phyloP scores from a whole-genome alignment of 805 yeast genomes.

The Sugiyamaella americana region DNA sequence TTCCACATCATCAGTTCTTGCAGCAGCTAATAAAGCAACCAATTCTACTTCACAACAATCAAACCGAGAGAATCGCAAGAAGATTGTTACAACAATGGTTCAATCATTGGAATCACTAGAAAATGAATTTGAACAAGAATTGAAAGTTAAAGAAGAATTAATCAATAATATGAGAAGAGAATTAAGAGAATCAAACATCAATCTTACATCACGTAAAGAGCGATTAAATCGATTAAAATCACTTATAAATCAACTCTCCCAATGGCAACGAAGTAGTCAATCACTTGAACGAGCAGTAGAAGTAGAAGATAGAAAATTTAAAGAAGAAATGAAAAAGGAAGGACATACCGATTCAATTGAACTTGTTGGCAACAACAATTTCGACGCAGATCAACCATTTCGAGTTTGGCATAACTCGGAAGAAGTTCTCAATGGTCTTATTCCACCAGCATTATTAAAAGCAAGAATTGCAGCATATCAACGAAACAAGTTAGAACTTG shows the following conservation, averaged over 20 bases:
- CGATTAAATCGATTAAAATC: slow-evolving; percentile 49
- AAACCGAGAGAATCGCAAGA: slow-evolving; percentile 31
- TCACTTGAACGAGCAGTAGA: slow-evolving; percentile 58
- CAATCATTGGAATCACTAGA: slow-evolving; percentile 48
- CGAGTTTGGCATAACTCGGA: slow-evolving; percentile 39
- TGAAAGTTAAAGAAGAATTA: slow-evolving; percentile 45
- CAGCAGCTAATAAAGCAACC: background rate
- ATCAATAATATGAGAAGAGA: slow-evolving; percentile 49
- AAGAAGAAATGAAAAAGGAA: slow-evolving; percentile 31
- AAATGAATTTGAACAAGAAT: slow-evolving; percentile 52
- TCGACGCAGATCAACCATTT: slow-evolving; percentile 91
- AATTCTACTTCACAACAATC: background rate
- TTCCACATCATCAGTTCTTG: background rate
- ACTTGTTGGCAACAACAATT: slow-evolving; percentile 42
- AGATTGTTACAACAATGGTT: slow-evolving; percentile 47
- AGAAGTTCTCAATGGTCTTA: slow-evolving; percentile 18
- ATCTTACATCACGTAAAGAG: slow-evolving; percentile 43
- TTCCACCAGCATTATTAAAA: slow-evolving; percentile 52
- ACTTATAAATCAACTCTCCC: slow-evolving; percentile 36
- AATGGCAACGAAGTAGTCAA: slow-evolving; percentile 47
- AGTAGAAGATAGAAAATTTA: slow-evolving; percentile 56
- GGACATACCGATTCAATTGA: slow-evolving; percentile 27
- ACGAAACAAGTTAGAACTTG: slow-evolving; percentile 56
- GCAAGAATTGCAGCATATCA: slow-evolving; percentile 81
- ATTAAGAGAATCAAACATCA: slow-evolving; percentile 50